phyloP scores from a whole-genome alignment of 768 basidiomycete genomes.

The Tricholoma furcatifolium region DNA sequence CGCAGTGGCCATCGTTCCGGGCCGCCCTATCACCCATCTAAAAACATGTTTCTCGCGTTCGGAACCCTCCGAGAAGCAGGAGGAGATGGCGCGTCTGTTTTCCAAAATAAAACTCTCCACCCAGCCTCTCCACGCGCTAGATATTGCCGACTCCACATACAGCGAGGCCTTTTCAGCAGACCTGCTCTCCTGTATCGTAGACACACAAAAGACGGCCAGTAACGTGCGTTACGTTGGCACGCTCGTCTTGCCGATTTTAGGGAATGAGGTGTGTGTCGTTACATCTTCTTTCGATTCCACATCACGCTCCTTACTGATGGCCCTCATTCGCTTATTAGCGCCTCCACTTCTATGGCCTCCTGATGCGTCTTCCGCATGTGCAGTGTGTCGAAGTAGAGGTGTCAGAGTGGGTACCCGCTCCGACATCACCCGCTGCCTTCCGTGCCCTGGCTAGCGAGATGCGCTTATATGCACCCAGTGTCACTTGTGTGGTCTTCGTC shows the following conservation, averaged over 20 bases:
- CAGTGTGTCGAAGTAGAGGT: constrained; percentile 63
- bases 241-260: constrained; percentile 59
- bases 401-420: constrained; percentile 63
- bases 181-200: constrained; percentile 43
- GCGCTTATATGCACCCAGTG: constrained; percentile 54
- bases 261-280: constrained; percentile 51
- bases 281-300: constrained; percentile 5
- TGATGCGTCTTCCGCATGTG: constrained; percentile 51
- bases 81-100: constrained; percentile 50
- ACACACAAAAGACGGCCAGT: constrained; percentile 27
- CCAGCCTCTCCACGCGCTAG: constrained; percentile 46
- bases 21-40: constrained; percentile 57
- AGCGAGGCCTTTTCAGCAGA: constrained; percentile 53
- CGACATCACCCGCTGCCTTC: constrained; percentile 48
- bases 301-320: constrained; percentile 5
- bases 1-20: constrained; percentile 52
- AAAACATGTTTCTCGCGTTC: constrained; percentile 69
- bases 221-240: constrained; percentile 62
- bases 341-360: constrained; percentile 57
- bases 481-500: constrained; percentile 58
- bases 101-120: constrained; percentile 45
- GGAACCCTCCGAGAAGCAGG: constrained; percentile 44
- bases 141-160: constrained; percentile 63
- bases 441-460: constrained; percentile 61
- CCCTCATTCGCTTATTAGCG: constrained; percentile 36